Evolutionary conservation across 2,329 filamentous ascomycete species (phyloP), one percentile per base, ranked within the genome.

Genomic region (Polytolypa hystricis): DNA sequence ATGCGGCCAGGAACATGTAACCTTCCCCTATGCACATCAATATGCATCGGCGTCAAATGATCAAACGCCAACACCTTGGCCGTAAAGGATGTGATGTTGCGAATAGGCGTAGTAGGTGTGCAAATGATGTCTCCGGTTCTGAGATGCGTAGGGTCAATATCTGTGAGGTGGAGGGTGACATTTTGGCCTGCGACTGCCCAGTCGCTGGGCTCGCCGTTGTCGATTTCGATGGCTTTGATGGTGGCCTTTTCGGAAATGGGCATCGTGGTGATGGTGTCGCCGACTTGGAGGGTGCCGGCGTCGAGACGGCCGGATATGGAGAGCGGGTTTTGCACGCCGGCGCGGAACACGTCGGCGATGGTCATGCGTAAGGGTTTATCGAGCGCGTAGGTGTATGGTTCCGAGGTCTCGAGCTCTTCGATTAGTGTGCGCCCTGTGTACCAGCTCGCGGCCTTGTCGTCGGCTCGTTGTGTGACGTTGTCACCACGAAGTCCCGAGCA

Each of bases 171-270:
- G n/a, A 98, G 65, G 0, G 79, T 80, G 11, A 84, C 76, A 41
- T 91, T 93, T 53, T 96, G 85, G 1, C 89, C 89, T 1, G 89
- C 87, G 10, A 95, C 86, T 0, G 84, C 85, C 85, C 86, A 98
- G 41, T 94, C 86, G 9, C 71, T 74, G 1, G 73, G 63, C 34
- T 82, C 74, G n/a, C n/a, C n/a, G 15, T 76, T 71, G 53, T 89
- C 81, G 7, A 86, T 71, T 55, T 91, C 79, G 32, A 98, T 69
- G 3, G 76, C 80, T 55, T 89, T 93, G 57, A 96, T 73, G 34
- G 76, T 77, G 1, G 84, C 87, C 25, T 74, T 79, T 54, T 95
- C 82, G 16, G 78, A 79, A 37, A 82, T 83, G 0, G 91, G 91
- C 56, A 93, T 81, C 2, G 84, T 74, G 4, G 87, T 55, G 10